These are phyloP conservation scores for Fusarium sororula DNA, from an alignment of 2,329 filamentous ascomycete species.

Conservation along the genomic window DNA sequence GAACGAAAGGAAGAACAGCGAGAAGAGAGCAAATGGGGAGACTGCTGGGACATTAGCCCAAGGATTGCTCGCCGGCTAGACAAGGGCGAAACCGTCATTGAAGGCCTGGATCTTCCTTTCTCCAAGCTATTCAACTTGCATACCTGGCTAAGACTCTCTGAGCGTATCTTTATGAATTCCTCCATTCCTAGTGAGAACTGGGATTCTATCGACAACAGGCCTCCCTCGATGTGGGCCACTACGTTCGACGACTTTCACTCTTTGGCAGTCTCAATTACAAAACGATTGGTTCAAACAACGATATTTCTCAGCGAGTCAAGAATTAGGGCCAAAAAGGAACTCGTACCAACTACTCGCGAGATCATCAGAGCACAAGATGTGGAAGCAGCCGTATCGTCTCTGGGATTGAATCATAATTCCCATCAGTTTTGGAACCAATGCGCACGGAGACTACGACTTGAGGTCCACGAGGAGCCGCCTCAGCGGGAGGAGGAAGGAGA, in stretches of 20 bases:
- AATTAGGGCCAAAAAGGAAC: slow-evolving; percentile 60
- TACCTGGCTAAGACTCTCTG: slow-evolving; percentile 71
- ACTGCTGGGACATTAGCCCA: slow-evolving; percentile 71
- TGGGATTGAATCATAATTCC: slow-evolving; percentile 53
- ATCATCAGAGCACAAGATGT: slow-evolving; percentile 58
- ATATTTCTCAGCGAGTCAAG: slow-evolving; percentile 77
- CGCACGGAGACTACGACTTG: slow-evolving; percentile 59
- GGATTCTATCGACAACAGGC: slow-evolving; percentile 66
- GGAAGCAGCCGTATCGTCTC: slow-evolving; percentile 57
- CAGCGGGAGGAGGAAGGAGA: slow-evolving; percentile 35
- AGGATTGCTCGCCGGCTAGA: slow-evolving; percentile 47
- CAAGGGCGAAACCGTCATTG: slow-evolving; percentile 30
- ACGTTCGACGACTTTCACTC: slow-evolving; percentile 80
- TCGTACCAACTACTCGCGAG: slow-evolving; percentile 41
- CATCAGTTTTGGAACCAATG: slow-evolving; percentile 58
- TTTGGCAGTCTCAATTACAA: slow-evolving; percentile 73
- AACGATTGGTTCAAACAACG: slow-evolving; percentile 73
- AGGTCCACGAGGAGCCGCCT: slow-evolving; percentile 54
- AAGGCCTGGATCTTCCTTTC: slow-evolving; percentile 53
- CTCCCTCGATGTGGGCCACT: slow-evolving; percentile 77
- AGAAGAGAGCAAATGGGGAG: slow-evolving; percentile 69
- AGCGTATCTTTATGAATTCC: slow-evolving; percentile 79
- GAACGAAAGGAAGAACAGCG: slow-evolving; percentile 67
- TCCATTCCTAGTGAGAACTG: slow-evolving; percentile 71
- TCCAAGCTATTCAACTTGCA: slow-evolving; percentile 66